Evolutionary conservation across 1,284 basidiomycete genomes (phyloP).

Genomic region (Xanthoconium separans): DNA sequence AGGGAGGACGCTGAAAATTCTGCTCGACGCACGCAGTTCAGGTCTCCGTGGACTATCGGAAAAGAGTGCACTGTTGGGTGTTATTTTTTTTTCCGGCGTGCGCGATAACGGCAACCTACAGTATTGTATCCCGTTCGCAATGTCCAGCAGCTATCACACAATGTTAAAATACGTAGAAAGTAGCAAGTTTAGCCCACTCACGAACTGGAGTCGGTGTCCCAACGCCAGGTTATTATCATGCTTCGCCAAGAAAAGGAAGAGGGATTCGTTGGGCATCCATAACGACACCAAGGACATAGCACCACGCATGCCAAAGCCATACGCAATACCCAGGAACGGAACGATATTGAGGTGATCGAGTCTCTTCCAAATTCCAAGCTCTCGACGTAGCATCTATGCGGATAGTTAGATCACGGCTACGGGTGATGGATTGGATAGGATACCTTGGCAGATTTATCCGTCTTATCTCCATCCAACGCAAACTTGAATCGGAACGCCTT

Average conservation of each 20-base stretch:
- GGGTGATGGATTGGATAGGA: not conserved
- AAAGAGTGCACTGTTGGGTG: not conserved
- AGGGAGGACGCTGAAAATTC: not conserved
- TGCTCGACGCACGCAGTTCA: not conserved
- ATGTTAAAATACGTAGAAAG: not conserved
- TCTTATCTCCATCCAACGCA: not conserved
- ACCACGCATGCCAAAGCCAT: slow-evolving; percentile 15
- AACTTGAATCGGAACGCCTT: slow-evolving; percentile 12
- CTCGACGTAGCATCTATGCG: not conserved
- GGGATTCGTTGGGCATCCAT: slow-evolving; percentile 20
- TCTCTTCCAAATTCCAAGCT: not conserved
- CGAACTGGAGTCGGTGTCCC: slow-evolving; percentile 9
- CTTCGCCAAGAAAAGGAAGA: slow-evolving; percentile 8
- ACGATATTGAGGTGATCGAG: slow-evolving; percentile 13
- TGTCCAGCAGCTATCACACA: slow-evolving; percentile 4
- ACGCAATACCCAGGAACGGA: slow-evolving; percentile 17
- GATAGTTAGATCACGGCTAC: no score
- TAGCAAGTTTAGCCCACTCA: not conserved
- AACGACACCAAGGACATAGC: slow-evolving; percentile 14
- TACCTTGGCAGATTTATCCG: not conserved
- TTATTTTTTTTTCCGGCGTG: not conserved
- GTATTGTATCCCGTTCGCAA: slow-evolving; percentile 14
- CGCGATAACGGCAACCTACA: not conserved
- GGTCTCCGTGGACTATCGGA: not conserved
- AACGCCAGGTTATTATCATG: not conserved